phyloP scores from a whole-genome alignment of 495 filamentous ascomycete genomes.

The Trichoderma erinaceum region DNA sequence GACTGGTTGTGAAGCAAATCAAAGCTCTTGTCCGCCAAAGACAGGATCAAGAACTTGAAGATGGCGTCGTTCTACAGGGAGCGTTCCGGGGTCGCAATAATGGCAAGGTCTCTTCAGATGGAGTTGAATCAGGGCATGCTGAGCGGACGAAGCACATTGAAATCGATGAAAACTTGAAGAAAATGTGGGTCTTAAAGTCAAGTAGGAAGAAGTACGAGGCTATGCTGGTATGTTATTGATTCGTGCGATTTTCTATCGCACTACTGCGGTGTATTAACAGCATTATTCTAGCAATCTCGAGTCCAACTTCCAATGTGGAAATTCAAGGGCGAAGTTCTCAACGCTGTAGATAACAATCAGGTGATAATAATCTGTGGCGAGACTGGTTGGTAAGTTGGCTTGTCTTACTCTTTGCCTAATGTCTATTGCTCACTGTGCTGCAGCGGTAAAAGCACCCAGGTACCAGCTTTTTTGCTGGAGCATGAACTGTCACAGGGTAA shows the following conservation, averaged over 20 bases:
- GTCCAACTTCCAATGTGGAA: constrained; percentile 83
- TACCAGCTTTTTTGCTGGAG: constrained; percentile 86
- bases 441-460: constrained; percentile 91
- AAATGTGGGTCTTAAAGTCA: constrained; percentile 65
- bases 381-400: constrained; percentile 61
- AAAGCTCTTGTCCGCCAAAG: constrained; percentile 54
- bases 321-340: constrained; percentile 69
- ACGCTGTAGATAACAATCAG: constrained; percentile 65
- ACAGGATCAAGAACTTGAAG: constrained; percentile 53
- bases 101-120: constrained; percentile 41
- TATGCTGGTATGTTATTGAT: constrained; percentile 43
- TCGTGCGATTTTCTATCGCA: not conserved
- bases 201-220: constrained; percentile 52
- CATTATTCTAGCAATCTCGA: constrained; percentile 39
- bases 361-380: constrained; percentile 90
- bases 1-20: constrained; percentile 54
- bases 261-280: constrained; percentile 20
- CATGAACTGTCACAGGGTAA: constrained; percentile 74
- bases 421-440: constrained; percentile 20
- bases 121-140: constrained; percentile 35
- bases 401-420: not conserved
- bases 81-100: constrained; percentile 61
- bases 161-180: constrained; percentile 44
- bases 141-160: constrained; percentile 32
- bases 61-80: constrained; percentile 67